Evolutionary conservation across 352 stramenopile species (phyloP).

Genomic region (Pythium aristosporum): DNA sequence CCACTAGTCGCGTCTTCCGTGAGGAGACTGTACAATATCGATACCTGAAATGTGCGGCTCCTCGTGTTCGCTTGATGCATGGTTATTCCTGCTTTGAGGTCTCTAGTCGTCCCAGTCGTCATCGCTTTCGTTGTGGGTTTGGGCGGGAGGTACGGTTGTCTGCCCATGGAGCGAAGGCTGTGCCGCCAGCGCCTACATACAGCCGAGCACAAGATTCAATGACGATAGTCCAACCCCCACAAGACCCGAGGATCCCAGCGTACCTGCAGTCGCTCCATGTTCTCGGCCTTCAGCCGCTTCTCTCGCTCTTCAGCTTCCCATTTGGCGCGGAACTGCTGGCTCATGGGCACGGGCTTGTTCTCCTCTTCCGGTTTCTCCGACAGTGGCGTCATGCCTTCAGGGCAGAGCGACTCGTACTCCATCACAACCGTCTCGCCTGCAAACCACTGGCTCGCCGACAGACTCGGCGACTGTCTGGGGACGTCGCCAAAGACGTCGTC

Average conservation of each 20-base stretch:
- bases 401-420: slow-evolving; percentile 55
- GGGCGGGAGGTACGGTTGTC: neutral
- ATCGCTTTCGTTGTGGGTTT: slow-evolving; percentile 49
- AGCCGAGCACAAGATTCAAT: neutral
- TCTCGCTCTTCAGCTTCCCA: slow-evolving; percentile 62
- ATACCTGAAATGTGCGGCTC: slow-evolving; percentile 2
- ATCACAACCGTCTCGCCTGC: slow-evolving; percentile 37
- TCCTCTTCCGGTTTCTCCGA: slow-evolving; percentile 53
- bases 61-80: neutral
- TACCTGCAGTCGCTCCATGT: slow-evolving; percentile 73
- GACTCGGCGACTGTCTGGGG: slow-evolving; percentile 28
- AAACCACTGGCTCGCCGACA: slow-evolving; percentile 54
- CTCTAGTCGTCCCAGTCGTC: slow-evolving; percentile 83
- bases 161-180: slow-evolving; percentile 76
- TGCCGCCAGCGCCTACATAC: slow-evolving; percentile 44
- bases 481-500: slow-evolving; percentile 69
- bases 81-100: neutral
- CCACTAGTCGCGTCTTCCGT: slow-evolving; percentile 12
- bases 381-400: slow-evolving; percentile 59
- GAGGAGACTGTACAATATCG: slow-evolving; percentile 22
- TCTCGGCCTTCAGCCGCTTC: slow-evolving; percentile 54
- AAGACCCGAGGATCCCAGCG: neutral
- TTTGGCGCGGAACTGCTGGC: slow-evolving; percentile 68
- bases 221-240: neutral
- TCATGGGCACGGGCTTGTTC: slow-evolving; percentile 36